phyloP scores from a whole-genome alignment of 2,329 filamentous ascomycete genomes.

The Coniochaeta sp. region DNA sequence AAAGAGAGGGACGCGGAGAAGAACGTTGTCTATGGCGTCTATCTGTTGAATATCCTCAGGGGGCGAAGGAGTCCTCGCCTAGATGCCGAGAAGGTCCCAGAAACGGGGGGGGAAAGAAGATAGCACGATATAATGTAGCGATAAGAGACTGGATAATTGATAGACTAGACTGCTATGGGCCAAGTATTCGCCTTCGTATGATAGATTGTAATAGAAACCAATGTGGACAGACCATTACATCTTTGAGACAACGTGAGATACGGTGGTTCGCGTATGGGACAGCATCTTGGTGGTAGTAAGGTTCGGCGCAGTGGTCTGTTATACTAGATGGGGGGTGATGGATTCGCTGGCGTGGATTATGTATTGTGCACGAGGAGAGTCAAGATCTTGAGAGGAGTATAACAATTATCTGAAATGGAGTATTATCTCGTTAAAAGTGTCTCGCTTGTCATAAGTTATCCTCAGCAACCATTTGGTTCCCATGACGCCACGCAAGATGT shows the following conservation, averaged over 20 bases:
- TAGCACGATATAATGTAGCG: neutral
- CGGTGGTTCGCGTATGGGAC: too few species aligned
- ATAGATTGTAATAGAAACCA: too few species aligned
- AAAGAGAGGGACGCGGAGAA: constrained; percentile 6
- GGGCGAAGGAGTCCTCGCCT: neutral
- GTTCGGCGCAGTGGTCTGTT: too few species aligned
- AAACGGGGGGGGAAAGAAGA: neutral
- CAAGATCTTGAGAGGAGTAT: too few species aligned
- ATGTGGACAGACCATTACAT: neutral
- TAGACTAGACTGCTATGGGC: neutral
- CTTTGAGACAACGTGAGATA: neutral
- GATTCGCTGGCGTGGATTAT: too few species aligned
- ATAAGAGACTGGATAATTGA: neutral
- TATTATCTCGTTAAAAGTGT: too few species aligned
- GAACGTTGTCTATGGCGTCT: neutral
- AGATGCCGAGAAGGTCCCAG: neutral
- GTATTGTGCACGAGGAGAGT: too few species aligned
- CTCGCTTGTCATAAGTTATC: neutral
- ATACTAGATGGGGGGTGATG: too few species aligned
- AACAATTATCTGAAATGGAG: too few species aligned
- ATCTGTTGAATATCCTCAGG: neutral
- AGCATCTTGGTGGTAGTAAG: too few species aligned
- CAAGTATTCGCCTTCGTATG: too few species aligned
- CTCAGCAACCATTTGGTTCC: neutral
- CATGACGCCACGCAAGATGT: neutral